Base-by-base conservation (phyloP, 306 rosid genomes). In the Pterocarpus santalinus region DNA sequence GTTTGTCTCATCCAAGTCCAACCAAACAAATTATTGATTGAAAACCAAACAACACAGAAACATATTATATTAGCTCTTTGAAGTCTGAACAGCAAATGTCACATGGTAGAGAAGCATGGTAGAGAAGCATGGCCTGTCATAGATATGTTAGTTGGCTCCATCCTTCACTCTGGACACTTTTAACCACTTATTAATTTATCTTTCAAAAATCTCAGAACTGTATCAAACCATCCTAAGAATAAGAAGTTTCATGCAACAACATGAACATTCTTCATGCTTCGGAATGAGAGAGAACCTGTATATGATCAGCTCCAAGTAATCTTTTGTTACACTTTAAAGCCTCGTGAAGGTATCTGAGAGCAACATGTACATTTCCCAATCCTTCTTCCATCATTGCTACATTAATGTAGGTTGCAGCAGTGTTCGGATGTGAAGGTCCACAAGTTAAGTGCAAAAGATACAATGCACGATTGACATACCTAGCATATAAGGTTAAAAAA, bases 321-420 rank as follows among this genome's bases (percentile, higher is more conserved):
- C 94, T 91, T 88, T 95, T 93, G 83, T 95, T 95, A 65, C 99
- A 95, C 86, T 95, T 95, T 69, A 95, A 87, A 83, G 99, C 99
- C 89, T 95, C 99, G 9, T 95, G 99, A 68, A 95, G 99, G 77
- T 95, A 91, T 85, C 99, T 89, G 74, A 95, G 90, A 82, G 99
- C 99, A 83, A 93, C 96, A 85, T 93, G 98, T 79, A 90, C 98
- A 72, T 95, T 95, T 78, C 98, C 99, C 87, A 95, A 80, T 76
- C 99, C 98, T 93, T 93, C 99, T 88, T 95, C 99, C 99, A 95
- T 95, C 99, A 95, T 95, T 64, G 99, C 99, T 64, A 95, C 98
- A 75, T 95, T 95, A 63, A 95, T 95, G 84, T 95, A 95, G 44
- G 99, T 95, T 49, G 99, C 99, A 80, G 99, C 99, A 60, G 99